Conservation (phyloP, 208 protist genomes). For the Trypanosoma mega region DNA sequence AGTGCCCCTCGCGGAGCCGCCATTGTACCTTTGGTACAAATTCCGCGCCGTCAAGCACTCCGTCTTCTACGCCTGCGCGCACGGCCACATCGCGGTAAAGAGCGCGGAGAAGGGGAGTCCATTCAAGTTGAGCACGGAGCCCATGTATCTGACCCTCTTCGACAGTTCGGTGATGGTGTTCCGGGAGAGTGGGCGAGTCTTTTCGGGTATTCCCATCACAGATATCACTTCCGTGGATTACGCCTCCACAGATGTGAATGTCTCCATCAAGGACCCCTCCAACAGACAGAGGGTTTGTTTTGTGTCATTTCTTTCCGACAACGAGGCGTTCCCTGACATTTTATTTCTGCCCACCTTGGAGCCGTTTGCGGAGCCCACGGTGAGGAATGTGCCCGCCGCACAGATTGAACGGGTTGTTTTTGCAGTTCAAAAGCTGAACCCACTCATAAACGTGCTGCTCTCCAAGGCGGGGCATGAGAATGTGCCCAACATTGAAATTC, state of each 20-base stretch:
- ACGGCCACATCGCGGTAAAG: slow-evolving; percentile 27
- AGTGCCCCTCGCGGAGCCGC: slow-evolving; percentile 33
- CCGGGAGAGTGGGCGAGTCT: background rate
- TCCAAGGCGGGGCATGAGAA: background rate
- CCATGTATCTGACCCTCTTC: slow-evolving; percentile 1
- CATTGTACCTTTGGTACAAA: slow-evolving; percentile 30
- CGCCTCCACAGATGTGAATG: background rate
- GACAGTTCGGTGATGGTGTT: slow-evolving; percentile 13
- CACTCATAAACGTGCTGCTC: background rate
- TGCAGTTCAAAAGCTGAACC: background rate
- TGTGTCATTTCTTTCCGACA: background rate
- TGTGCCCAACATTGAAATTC: too few species aligned
- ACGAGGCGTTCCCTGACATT: background rate
- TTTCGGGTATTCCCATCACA: background rate
- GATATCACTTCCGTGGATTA: background rate
- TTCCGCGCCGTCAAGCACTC: slow-evolving; percentile 30
- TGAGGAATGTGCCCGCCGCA: background rate
- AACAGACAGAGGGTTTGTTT: background rate
- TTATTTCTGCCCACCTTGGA: slow-evolving; percentile 2
- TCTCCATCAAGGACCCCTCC: background rate
- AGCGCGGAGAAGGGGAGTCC: background rate
- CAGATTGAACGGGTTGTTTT: background rate
- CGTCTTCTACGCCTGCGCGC: slow-evolving; percentile 48
- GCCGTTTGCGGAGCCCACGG: slow-evolving; percentile 1
- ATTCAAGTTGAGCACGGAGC: background rate